A percentile compares a stretch with the other conserved stretches of the same genome.
Evolutionary conservation across 306 rosid genomes (phyloP).

Genomic region (Pyrus pyrifolia): DNA sequence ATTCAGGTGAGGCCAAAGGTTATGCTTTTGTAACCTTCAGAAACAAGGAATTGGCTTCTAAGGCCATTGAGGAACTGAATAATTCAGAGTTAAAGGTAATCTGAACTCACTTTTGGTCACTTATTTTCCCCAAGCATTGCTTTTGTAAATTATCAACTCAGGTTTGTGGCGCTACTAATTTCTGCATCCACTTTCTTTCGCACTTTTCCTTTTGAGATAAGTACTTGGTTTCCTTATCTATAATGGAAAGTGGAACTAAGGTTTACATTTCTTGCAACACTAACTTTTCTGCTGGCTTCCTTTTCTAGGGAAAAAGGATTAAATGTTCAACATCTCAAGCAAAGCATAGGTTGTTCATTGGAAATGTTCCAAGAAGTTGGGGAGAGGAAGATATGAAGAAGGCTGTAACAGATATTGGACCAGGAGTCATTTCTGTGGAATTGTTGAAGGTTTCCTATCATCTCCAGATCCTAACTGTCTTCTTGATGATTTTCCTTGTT

Average conservation of each 20-base stretch:
- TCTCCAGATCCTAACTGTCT: not conserved
- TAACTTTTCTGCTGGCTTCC: conserved; percentile 2
- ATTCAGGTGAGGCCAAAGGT: conserved; percentile 40
- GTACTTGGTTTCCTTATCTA: not conserved
- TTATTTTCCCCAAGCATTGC: conserved; percentile 9
- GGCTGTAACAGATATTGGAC: conserved; percentile 43
- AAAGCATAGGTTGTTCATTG: conserved; percentile 59
- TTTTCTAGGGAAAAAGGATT: conserved; percentile 43
- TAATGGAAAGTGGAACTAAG: not conserved
- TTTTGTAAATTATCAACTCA: conserved; percentile 2
- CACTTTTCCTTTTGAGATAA: not conserved
- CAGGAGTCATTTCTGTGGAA: conserved; percentile 59
- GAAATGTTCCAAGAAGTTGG: conserved; percentile 68
- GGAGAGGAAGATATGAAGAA: conserved; percentile 47
- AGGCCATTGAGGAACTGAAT: conserved; percentile 57
- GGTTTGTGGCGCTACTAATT: not conserved
- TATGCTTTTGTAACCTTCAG: conserved; percentile 69
- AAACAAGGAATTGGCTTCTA: conserved; percentile 59
- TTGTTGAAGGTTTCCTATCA: conserved; percentile 40
- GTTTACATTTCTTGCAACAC: not conserved
- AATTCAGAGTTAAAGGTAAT: conserved; percentile 51
- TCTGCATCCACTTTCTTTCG: not conserved
- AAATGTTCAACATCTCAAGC: conserved; percentile 60
- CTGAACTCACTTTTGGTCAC: not conserved
- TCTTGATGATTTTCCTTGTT: conserved; percentile 6